Base-by-base conservation (phyloP, 805 yeast genomes). In the Ogataea angusta region DNA sequence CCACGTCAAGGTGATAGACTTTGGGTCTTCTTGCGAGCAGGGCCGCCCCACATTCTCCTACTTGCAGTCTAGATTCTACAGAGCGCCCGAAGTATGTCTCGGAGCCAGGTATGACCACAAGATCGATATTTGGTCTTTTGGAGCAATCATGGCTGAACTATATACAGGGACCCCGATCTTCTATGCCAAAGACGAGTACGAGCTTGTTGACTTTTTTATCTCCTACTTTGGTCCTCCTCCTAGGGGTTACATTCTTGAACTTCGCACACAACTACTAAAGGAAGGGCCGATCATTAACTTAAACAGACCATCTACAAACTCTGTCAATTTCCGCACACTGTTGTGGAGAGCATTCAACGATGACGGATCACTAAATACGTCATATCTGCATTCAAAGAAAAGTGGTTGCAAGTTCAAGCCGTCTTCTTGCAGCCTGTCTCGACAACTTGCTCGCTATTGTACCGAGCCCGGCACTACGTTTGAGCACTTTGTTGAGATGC, bases 41-140 rank as follows among this genome's bases (percentile, higher is more conserved):
- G 61, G 64, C 33, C 73, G 72, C 37, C 66, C 71, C 3, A 60
- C 72, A 1, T 75, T 64, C 43, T 69, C 80, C 1, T 77, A 77
- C 47, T 66, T 77, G 41, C 75, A 72, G 52, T 84, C 91, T 1
- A 60, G 95, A 35, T 85, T 78, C 51, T 85, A 85, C 55, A 62
- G 95, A 38, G 88, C 93, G 0, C 95, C 95, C 0, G 95, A 85
- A 54, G 82, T 85, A 5, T 63, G 81, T 9, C 40, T 85, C 3
- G 93, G 91, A 1, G 75, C 84, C 9, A 65, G 78, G 24, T 84
- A 83, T 52, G 57, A 67, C 44, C 57, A 60, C n/a, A 69, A 64
- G 48, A 76, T 77, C 26, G 82, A 76, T 51, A 66, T 91, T 80
- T 93, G 99, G 99, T 91, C 98, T 0, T 67, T 90, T 31, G 99